Evolutionary conservation across 1,139 yeast genomes (phyloP), one percentile per base, ranked within the genome.

Genomic region (Geotrichum carabidarum): DNA sequence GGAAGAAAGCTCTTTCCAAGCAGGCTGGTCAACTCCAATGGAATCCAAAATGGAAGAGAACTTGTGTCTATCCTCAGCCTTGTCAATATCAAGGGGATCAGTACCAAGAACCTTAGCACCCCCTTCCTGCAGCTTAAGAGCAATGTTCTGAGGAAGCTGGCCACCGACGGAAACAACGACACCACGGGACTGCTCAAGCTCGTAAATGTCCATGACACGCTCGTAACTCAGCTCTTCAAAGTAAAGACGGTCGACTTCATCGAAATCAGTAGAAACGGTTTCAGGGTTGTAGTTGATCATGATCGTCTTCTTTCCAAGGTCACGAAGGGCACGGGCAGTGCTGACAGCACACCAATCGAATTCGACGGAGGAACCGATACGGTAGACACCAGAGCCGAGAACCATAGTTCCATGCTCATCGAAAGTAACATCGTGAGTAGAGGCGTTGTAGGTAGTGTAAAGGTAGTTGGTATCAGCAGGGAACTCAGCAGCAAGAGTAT

Each of bases 281-380:
- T 93, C 99, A 51, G 99, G 99, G 75, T 93, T 93, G 77, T 93
- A 93, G 78, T 93, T 93, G 70, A 93, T 83, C 98, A 93, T 93
- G 68, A 93, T 85, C 37, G 99, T 93, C 79, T 90, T 93, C 70
- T 81, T 78, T 57, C 91, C 91, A 69, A 82, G 81, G 62, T 86
- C 88, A 68, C 99, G 83, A 69, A 93, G 79, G 46, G 99, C 89
- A 76, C 99, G 84, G 62, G 90, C 95, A 54, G 99, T 95, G 61
- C 94, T 80, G 57, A 88, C 96, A 48, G 96, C 96, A 80, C 96
- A 88, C 95, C 96, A 88, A 72, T 88, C 96, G 70, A 88, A 88
- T 73, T 88, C 96, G 56, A 88, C 96, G 34, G 96, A 88, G 14
- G 96, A 88, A 65, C 96, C 96, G 68, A 88, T 88, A 74, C 96